Conservation (phyloP, 1,284 basidiomycete species). For the Vanrija pseudolonga region DNA sequence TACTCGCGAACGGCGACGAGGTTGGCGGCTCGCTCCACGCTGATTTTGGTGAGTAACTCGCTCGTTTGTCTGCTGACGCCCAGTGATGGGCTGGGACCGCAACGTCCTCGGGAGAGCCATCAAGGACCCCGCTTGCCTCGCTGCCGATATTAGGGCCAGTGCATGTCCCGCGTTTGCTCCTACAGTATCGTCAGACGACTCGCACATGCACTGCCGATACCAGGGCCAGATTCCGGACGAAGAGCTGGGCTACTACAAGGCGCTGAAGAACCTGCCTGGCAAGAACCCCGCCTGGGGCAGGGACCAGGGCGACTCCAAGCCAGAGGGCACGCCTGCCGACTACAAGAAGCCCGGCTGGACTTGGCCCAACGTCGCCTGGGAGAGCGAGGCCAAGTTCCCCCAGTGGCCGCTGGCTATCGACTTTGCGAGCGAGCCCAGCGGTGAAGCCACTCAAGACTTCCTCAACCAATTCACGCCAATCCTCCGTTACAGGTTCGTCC, state of each 20-base stretch:
- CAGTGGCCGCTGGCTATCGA: too few relatives aligned
- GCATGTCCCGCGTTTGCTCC: slow-evolving; percentile 12
- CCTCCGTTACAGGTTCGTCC: too few relatives aligned
- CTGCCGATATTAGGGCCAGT: too few relatives aligned
- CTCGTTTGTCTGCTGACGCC: too few relatives aligned
- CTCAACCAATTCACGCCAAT: too few relatives aligned
- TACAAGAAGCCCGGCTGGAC: slow-evolving; percentile 7
- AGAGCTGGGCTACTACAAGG: slow-evolving; percentile 6
- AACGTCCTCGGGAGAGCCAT: slow-evolving; percentile 22
- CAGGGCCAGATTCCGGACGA: slow-evolving; percentile 13
- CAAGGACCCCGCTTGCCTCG: slow-evolving; percentile 4
- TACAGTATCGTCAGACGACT: slow-evolving; percentile 2
- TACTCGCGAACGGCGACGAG: slow-evolving; percentile 23
- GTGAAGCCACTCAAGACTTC: too few relatives aligned
- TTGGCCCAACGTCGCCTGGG: background rate
- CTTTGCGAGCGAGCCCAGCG: too few relatives aligned
- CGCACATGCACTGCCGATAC: background rate
- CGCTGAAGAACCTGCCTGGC: slow-evolving; percentile 26
- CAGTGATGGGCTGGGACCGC: slow-evolving; percentile 15
- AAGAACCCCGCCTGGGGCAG: slow-evolving; percentile 35
- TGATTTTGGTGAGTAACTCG: slow-evolving; percentile 10
- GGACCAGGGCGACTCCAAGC: background rate
- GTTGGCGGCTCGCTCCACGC: slow-evolving; percentile 21
- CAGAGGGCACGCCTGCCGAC: background rate
- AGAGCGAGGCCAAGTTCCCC: background rate